A percentile compares a stretch with the other conserved stretches of the same genome.
These are phyloP conservation scores for Exophiala calicioides DNA, from an alignment of 2,329 filamentous ascomycete genomes.

Conservation along the genomic window DNA sequence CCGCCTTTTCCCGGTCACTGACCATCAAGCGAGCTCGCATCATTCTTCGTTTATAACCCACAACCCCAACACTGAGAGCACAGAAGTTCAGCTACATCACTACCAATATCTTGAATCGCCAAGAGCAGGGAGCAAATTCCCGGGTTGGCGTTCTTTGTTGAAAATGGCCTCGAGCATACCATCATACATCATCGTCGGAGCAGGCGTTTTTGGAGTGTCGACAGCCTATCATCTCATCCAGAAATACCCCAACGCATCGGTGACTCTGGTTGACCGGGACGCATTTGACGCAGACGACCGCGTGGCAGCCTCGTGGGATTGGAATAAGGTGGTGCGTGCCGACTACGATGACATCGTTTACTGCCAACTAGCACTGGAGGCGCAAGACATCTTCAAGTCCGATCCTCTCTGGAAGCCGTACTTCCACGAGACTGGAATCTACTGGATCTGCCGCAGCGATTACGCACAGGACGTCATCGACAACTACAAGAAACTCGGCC, in stretches of 20 bases:
- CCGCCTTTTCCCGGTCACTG: too few species aligned
- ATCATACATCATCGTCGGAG: conserved; percentile 48
- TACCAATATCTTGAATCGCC: too few species aligned
- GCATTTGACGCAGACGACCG: conserved; percentile 40
- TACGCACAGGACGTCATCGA: conserved; percentile 52
- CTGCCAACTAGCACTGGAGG: conserved; percentile 36
- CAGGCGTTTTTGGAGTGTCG: conserved; percentile 54
- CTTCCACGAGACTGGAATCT: conserved; percentile 56
- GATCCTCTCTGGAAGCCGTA: conserved; percentile 44
- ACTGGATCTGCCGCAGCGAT: conserved; percentile 49
- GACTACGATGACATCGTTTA: conserved; percentile 34
- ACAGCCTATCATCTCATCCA: conserved; percentile 56
- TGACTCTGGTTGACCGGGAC: conserved; percentile 48
- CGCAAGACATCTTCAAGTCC: conserved; percentile 37
- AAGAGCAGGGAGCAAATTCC: too few species aligned
- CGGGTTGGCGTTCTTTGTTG: too few species aligned
- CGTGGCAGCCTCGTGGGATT: conserved; percentile 33
- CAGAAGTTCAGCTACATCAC: too few species aligned
- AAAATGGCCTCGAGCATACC: too few species aligned
- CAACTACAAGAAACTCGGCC: conserved; percentile 53
- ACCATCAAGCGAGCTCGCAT: too few species aligned
- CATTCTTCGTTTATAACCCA: too few species aligned
- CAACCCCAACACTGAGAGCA: too few species aligned
- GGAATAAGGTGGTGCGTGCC: conserved; percentile 33
- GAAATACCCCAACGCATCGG: conserved; percentile 48